Base-by-base conservation (phyloP, 768 basidiomycete genomes). In the Phaeotremella fagi region DNA sequence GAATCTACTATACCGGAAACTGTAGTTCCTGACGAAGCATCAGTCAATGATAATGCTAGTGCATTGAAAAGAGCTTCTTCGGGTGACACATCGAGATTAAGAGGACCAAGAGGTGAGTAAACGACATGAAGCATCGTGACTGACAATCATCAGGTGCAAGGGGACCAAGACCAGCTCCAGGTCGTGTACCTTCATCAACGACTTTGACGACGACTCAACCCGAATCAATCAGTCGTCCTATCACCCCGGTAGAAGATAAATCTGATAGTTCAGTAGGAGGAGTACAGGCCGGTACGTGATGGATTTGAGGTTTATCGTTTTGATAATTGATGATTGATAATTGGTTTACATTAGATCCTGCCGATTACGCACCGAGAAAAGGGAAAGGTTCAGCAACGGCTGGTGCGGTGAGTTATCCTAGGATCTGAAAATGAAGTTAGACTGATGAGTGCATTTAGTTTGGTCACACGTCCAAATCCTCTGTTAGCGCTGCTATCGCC, bases 51-150 rank as follows among this genome's bases (percentile, higher is more conserved):
- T 7, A 26, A 35, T 6, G 45, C 51, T 18, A 28, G 37, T 16
- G 55, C 43, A 4, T 27, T 71, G 46, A 65, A 63, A 45, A 41
- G 69, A 2, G 69, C 63, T 4, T 48, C 47, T 3, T 63, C 61
- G 15, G 61, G 59, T n/a, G 66, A 71, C 31, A 48, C 54, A 3
- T 59, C 60, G 5, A 24, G 62, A 27, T 49, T 71, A 4, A 52
- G 66, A 41, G 69, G 69, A 16, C 69, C 69, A 0, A 54, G 69
- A 37, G 69, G 66, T 49, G 27, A 50, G 60, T 50, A 5, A n/a
- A 3, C 20, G 3, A 4, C 4, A 4, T 37, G 18, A 18, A n/a
- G n/a, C n/a, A n/a, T n/a, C n/a, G n/a, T n/a, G n/a, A n/a, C n/a
- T n/a, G n/a, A n/a, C n/a, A n/a, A 7, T 23, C n/a, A 6, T 20